Base-by-base conservation (phyloP, 2,329 filamentous ascomycete species). In the Pestalotiopsis sp. region DNA sequence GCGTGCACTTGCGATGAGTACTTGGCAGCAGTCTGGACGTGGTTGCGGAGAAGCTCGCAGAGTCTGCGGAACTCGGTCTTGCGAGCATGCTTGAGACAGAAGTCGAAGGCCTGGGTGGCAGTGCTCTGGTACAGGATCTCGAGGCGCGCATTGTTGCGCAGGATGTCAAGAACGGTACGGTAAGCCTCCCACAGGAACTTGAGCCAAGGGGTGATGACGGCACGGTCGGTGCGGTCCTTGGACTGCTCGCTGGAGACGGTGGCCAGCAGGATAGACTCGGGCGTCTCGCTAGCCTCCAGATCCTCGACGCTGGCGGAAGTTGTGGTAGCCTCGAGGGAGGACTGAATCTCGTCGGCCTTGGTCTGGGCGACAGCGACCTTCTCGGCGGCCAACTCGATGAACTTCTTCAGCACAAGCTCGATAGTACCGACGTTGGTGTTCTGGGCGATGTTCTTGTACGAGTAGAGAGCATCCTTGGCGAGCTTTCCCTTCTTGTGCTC, bases 181-280 rank as follows among this genome's bases (percentile, higher is more conserved):
- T 99, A 99, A 17, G 96, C 97, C 87, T 99, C 96, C 96, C 96
- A 99, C 72, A 99, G 87, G 80, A 99, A 99, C 86, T 99, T 99
- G 78, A 99, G 90, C 96, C 96, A 99, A 70, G 96, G 96, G 36
- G 96, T 99, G 70, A 99, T 96, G 77, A 99, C 97, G 79, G 96
- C 96, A 77, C 96, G 92, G 85, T 99, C 96, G 76, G 96, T 99
- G 75, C 96, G 93, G 84, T 99, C 96, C 80, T 93, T 92, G 70
- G 95, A 97, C 84, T 98, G 95, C 85, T 99, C 96, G 73, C 96
- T 96, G 52, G 96, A 99, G 70, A 99, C 96, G 66, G 96, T 99
- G 72, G 96, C 97, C 61, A 99, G 91, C 70, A 99, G 91, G 79
- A 99, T 98, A 36, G 96, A 98, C 85, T 99, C 96, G 72, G 96